Percentiles rank a stretch among this genome's conserved stretches.
Evolutionary conservation across 164 flowering plant species (phyloP).

Genomic region (Kingdonia uniflora): DNA sequence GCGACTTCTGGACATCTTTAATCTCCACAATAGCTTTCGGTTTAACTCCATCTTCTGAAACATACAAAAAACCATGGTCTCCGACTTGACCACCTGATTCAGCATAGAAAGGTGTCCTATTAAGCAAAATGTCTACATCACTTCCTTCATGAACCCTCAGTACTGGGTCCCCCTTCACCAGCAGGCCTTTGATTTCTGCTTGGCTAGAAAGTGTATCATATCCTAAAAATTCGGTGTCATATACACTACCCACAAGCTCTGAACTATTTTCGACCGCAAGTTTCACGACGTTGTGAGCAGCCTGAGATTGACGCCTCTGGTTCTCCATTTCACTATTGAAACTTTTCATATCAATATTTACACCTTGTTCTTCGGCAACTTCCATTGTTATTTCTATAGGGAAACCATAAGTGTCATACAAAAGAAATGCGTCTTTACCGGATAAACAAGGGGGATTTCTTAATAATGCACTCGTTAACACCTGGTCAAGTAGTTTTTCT

Average conservation of each 20-base stretch:
- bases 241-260: constrained; percentile 33
- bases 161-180: constrained; percentile 62
- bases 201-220: constrained; percentile 62
- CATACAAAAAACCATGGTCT: constrained; percentile 66
- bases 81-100: constrained; percentile 97
- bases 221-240: constrained; percentile 82
- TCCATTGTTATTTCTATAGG: constrained; percentile 89
- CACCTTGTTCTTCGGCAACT: constrained; percentile 78
- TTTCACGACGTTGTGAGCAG: constrained; percentile 77
- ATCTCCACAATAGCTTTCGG: constrained; percentile 51
- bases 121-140: constrained; percentile 71
- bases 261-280: constrained; percentile 53
- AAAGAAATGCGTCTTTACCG: constrained; percentile 83
- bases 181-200: constrained; percentile 66
- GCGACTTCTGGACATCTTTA: constrained; percentile 70
- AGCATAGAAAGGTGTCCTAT: constrained; percentile 89
- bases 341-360: constrained; percentile 56
- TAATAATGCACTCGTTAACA: constrained; percentile 47
- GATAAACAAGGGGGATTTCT: constrained; percentile 48
- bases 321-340: constrained; percentile 84
- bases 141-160: constrained; percentile 60
- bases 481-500: constrained; percentile 79
- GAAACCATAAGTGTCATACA: constrained; percentile 88
- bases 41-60: constrained; percentile 24
- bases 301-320: constrained; percentile 84